Percentiles rank a stretch among this genome's conserved stretches.
phyloP scores from a whole-genome alignment of 495 filamentous ascomycete genomes.

The Terfezia claveryi region DNA sequence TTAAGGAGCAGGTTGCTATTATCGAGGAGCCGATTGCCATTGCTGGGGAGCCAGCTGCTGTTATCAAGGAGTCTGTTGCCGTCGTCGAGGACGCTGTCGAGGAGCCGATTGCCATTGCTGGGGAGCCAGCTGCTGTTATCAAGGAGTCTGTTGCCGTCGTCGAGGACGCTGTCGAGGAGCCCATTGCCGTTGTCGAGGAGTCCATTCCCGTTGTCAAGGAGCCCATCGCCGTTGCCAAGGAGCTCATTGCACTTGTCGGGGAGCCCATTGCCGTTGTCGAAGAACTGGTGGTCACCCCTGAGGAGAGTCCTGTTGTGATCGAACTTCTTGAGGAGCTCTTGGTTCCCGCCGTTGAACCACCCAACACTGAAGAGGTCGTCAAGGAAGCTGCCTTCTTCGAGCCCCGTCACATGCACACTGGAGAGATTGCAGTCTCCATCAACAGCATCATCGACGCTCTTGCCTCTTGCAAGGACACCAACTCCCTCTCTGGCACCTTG shows the following conservation, averaged over 20 bases:
- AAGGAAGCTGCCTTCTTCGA: background rate
- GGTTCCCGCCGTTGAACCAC: background rate
- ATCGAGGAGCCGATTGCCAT: background rate
- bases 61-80: background rate
- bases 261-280: background rate
- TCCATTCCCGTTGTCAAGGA: background rate
- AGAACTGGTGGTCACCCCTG: background rate
- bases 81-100: background rate
- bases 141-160: background rate
- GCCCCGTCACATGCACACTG: background rate
- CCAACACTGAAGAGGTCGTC: background rate
- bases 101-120: background rate
- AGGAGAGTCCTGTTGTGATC: background rate
- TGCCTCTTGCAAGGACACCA: background rate
- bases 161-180: background rate
- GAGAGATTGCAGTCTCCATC: background rate
- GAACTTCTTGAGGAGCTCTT: background rate
- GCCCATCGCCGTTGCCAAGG: background rate
- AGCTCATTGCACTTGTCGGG: background rate
- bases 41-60: background rate
- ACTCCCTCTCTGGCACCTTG: background rate
- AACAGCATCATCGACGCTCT: background rate
- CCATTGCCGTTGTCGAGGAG: background rate
- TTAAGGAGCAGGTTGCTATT: background rate
- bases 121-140: background rate